These are phyloP conservation scores for Rhizopus delemar DNA, from an alignment of 371 early-diverging fungal genomes.

Conservation along the genomic window DNA sequence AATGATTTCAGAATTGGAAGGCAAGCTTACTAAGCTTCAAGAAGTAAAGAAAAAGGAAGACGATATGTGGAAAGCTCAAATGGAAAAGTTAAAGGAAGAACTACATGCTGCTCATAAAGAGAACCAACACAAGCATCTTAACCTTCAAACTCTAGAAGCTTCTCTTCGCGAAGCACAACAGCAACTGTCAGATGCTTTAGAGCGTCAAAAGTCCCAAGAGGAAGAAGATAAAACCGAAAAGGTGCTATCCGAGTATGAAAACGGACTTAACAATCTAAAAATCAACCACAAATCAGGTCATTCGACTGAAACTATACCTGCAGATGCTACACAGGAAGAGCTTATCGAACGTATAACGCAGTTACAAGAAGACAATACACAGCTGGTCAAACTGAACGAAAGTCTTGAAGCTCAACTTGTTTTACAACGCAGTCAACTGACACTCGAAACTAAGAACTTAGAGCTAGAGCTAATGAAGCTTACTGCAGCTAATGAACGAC, in stretches of 20 bases:
- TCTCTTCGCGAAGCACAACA: constrained; percentile 9
- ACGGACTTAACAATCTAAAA: not conserved
- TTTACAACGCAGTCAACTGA: constrained; percentile 36
- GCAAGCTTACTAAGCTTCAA: constrained; percentile 18
- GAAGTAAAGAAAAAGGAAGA: constrained; percentile 21
- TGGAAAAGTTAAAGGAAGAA: constrained; percentile 14
- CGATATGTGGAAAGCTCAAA: constrained; percentile 12
- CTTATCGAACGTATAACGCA: constrained; percentile 28
- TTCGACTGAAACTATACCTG: constrained; percentile 4
- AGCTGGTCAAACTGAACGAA: constrained; percentile 36
- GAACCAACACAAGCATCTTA: constrained; percentile 6
- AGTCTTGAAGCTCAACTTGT: constrained; percentile 46
- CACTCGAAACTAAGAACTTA: constrained; percentile 45
- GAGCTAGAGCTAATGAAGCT: constrained; percentile 48
- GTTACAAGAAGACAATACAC: constrained; percentile 40
- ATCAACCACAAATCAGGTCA: not conserved
- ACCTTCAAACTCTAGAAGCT: constrained; percentile 7
- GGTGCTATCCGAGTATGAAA: no score
- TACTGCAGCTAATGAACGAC: constrained; percentile 47
- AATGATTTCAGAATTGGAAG: constrained; percentile 30
- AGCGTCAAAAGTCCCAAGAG: not conserved
- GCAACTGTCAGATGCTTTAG: constrained; percentile 1
- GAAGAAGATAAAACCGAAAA: no score
- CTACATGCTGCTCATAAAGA: constrained; percentile 11
- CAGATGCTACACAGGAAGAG: constrained; percentile 20